Base-by-base conservation (phyloP, 2,329 filamentous ascomycete genomes). In the Nannizzia gypsea region DNA sequence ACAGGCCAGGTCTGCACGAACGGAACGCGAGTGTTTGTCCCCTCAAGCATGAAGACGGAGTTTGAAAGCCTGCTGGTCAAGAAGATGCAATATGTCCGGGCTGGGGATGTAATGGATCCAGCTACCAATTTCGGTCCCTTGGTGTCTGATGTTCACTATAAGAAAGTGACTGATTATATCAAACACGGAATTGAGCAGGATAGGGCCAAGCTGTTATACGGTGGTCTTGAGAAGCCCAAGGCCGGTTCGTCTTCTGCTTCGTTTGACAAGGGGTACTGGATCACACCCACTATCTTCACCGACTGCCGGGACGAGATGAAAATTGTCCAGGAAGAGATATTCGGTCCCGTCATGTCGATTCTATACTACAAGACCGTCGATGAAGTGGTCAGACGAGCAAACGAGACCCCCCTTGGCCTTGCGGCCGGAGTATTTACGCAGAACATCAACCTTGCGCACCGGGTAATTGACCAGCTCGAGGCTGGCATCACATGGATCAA, bases 1-100 rank as follows among this genome's bases (percentile, higher is more conserved):
- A 88, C 88, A 0, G 90, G 90, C 31, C 90, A 96, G 73, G 90
- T 95, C 57, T 96, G 90, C 80, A 95, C 90, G 57, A 95, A 95
- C 71, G 90, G 90, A 56, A 95, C 90, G 0, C 81, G 90, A 9
- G 90, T 95, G 36, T 95, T 95, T 70, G 81, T 96, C 2, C 89
- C 87, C 0, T 75, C 79, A 36, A 70, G 74, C 40, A 79, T 90
- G 71, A 84, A 90, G 69, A 60, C 74, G 13, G 77, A 76, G 0
- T 91, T 95, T 64, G 89, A 95, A 71, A 77, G 80, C 66, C 75
- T 77, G 0, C 75, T 95, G 1, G 68, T 90, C 1, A 80, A 86
- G 63, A 89, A 89, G 69, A 86, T 95, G 72, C 67, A 77, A 62
- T 79, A 82, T 66, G 78, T 90, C 56, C 85, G 90, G 42, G 77